phyloP scores from a whole-genome alignment of 768 basidiomycete species.

The Tulasnella sp. region DNA sequence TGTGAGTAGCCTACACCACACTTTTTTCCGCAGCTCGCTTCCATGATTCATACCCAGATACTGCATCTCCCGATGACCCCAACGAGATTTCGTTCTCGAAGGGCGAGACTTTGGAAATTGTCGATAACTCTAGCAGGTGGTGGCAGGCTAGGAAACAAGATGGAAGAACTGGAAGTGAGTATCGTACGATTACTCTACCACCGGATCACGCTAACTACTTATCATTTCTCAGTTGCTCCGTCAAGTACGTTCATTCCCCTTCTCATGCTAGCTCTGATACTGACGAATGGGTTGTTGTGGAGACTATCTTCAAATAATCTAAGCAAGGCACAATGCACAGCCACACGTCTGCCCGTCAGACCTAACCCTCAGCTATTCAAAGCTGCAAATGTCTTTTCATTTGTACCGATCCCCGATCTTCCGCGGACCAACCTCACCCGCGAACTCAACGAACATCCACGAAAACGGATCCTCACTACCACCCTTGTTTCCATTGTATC shows the following conservation, averaged over 20 bases:
- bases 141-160: conserved; percentile 84
- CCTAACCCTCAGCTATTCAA: neutral
- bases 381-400: neutral
- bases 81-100: conserved; percentile 93
- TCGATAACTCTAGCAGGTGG: conserved; percentile 92
- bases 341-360: neutral
- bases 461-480: neutral
- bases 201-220: conserved; percentile 8
- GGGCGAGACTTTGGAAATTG: conserved; percentile 86
- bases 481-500: neutral
- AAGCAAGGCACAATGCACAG: neutral
- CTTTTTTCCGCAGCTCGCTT: conserved; percentile 14
- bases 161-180: conserved; percentile 44
- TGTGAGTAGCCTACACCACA: conserved; percentile 51
- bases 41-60: conserved; percentile 51
- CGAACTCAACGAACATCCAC: neutral
- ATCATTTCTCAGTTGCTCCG: conserved; percentile 30
- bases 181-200: neutral
- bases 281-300: neutral
- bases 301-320: conserved; percentile 33
- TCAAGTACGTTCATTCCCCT: conserved; percentile 30
- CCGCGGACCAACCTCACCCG: neutral
- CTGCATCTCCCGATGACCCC: conserved; percentile 90
- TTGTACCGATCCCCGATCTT: neutral
- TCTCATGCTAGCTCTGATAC: neutral